These are phyloP conservation scores for Geotrichum reessii DNA, from an alignment of 1,139 yeast genomes.

Conservation along the genomic window DNA sequence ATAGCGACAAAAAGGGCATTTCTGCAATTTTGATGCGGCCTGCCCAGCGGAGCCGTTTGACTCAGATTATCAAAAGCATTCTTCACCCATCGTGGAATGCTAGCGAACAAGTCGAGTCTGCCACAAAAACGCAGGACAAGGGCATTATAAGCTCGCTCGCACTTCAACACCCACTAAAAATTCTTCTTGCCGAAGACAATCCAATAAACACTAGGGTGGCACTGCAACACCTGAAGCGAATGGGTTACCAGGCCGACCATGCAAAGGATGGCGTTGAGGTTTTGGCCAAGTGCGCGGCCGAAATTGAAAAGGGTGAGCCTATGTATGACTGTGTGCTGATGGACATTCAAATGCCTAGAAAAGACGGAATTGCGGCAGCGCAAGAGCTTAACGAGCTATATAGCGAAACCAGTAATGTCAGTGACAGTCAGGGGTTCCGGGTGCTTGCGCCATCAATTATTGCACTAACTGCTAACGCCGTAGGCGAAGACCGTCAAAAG, in stretches of 20 bases:
- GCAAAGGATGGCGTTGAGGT: slow-evolving; percentile 54
- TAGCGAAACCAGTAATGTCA: slow-evolving; percentile 23
- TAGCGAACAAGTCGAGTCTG: slow-evolving; percentile 24
- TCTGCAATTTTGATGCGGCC: slow-evolving; percentile 30
- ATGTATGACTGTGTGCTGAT: slow-evolving; percentile 48
- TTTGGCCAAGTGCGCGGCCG: slow-evolving; percentile 39
- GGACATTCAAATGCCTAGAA: slow-evolving; percentile 55
- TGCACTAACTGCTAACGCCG: slow-evolving; percentile 55
- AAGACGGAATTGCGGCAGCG: slow-evolving; percentile 49
- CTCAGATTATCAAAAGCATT: slow-evolving; percentile 27
- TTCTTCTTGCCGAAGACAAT: slow-evolving; percentile 52
- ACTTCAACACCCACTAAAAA: slow-evolving; percentile 41
- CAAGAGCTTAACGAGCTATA: slow-evolving; percentile 33
- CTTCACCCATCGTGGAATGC: slow-evolving; percentile 25
- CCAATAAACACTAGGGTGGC: slow-evolving; percentile 49
- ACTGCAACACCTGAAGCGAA: slow-evolving; percentile 45
- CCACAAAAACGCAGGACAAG: slow-evolving; percentile 22
- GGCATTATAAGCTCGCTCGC: slow-evolving; percentile 31
- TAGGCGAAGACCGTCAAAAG: slow-evolving; percentile 48
- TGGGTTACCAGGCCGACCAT: slow-evolving; percentile 52
- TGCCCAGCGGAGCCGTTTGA: slow-evolving; percentile 27
- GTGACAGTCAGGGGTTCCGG: neutral
- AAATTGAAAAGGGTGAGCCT: slow-evolving; percentile 29
- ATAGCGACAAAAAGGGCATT: slow-evolving; percentile 27
- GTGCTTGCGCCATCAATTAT: slow-evolving; percentile 41